Conservation (phyloP, 2,329 filamentous ascomycete species). For the Hypoxylon sp. region DNA sequence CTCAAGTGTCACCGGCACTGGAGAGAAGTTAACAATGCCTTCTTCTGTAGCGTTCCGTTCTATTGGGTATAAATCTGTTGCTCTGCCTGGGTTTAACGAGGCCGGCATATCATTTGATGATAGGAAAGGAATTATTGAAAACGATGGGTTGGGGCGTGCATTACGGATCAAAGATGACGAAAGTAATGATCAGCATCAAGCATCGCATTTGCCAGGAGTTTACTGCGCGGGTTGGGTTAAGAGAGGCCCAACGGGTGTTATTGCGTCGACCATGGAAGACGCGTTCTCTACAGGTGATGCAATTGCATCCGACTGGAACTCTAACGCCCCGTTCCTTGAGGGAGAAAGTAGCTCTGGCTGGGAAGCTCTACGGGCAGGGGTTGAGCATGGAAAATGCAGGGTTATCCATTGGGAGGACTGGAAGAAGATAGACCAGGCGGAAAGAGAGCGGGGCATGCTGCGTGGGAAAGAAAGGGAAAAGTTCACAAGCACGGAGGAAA, state of each 20-base stretch:
- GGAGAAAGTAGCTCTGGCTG: constrained; percentile 69
- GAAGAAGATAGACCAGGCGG: constrained; percentile 83
- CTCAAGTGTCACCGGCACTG: constrained; percentile 65
- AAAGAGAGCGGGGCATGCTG: constrained; percentile 74
- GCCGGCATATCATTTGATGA: constrained; percentile 85
- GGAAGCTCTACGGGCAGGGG: constrained; percentile 78
- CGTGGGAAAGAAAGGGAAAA: constrained; percentile 85
- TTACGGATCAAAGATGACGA: constrained; percentile 56
- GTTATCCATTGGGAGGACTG: constrained; percentile 88
- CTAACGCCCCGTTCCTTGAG: constrained; percentile 59
- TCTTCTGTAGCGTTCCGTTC: constrained; percentile 87
- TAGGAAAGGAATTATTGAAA: constrained; percentile 80
- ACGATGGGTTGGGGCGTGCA: constrained; percentile 85
- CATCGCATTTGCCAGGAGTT: constrained; percentile 73
- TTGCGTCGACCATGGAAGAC: constrained; percentile 95
- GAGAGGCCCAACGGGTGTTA: constrained; percentile 92
- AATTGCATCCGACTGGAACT: constrained; percentile 82
- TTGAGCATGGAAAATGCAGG: constrained; percentile 67
- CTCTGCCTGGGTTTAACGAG: constrained; percentile 80
- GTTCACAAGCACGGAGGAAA: constrained; percentile 70
- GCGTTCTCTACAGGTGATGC: constrained; percentile 91
- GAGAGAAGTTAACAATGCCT: constrained; percentile 67
- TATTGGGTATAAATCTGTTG: constrained; percentile 91
- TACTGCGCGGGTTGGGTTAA: constrained; percentile 99
- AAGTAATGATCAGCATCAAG: constrained; percentile 55